These are phyloP conservation scores for Dictyostelium citrinum DNA, from an alignment of 78 protist species.

Conservation along the genomic window DNA sequence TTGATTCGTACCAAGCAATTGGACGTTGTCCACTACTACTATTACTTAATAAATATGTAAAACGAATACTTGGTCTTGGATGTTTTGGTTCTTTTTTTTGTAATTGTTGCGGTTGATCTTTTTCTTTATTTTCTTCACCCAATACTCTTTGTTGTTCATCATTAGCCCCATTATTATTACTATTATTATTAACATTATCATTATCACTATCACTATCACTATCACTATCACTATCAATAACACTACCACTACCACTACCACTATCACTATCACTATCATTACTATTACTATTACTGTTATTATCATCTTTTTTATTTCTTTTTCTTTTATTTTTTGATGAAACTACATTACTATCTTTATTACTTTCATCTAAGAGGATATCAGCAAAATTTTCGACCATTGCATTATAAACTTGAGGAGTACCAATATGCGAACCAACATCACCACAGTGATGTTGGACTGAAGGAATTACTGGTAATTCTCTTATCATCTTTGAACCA, in stretches of 20 bases:
- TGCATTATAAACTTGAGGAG: neutral
- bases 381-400: slow-evolving; percentile 45
- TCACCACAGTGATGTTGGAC: slow-evolving; percentile 4
- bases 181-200: too few species aligned
- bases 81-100: neutral
- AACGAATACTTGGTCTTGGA: neutral
- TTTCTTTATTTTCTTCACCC: neutral
- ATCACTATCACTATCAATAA: too few species aligned
- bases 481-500: neutral
- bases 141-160: too few species aligned
- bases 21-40: neutral
- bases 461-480: slow-evolving; percentile 51
- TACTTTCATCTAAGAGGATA: neutral
- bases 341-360: neutral
- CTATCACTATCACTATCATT: too few species aligned
- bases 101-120: neutral
- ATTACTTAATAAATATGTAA: neutral
- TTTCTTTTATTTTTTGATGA: neutral
- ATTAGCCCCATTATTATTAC: too few species aligned
- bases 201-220: too few species aligned
- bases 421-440: neutral
- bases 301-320: neutral
- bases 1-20: slow-evolving; percentile 17
- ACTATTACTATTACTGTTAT: too few species aligned
- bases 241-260: too few species aligned